phyloP scores from a whole-genome alignment of 495 filamentous ascomycete genomes.

The Neurospora sp. region DNA sequence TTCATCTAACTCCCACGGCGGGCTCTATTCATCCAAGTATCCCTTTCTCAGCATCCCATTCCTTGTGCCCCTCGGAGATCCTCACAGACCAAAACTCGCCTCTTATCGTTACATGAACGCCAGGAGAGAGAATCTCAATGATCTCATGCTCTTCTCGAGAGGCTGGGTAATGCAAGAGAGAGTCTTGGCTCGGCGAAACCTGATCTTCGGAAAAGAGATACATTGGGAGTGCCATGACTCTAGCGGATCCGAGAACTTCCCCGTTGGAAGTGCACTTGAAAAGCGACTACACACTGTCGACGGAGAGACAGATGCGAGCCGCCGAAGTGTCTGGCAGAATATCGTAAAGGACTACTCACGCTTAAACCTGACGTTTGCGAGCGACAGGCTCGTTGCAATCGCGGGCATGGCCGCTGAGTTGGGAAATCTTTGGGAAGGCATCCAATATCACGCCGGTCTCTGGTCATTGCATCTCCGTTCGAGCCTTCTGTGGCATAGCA shows the following conservation, averaged over 20 bases:
- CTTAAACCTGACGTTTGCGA: not conserved
- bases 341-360: not conserved
- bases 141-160: not conserved
- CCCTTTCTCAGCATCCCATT: not conserved
- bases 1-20: not conserved
- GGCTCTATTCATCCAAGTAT: not conserved
- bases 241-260: not conserved
- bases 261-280: not conserved
- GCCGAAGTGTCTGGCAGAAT: not conserved
- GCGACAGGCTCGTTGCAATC: not conserved
- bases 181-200: not conserved
- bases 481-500: not conserved
- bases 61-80: not conserved
- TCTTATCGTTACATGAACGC: not conserved
- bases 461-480: not conserved
- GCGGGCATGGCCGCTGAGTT: not conserved
- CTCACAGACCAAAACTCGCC: not conserved
- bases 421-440: not conserved
- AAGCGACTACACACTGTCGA: not conserved
- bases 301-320: not conserved
- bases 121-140: not conserved
- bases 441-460: not conserved
- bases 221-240: not conserved
- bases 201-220: not conserved
- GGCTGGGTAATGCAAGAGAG: not conserved